Base-by-base conservation (phyloP, 2,329 filamentous ascomycete species). In the Penicillium sp. region DNA sequence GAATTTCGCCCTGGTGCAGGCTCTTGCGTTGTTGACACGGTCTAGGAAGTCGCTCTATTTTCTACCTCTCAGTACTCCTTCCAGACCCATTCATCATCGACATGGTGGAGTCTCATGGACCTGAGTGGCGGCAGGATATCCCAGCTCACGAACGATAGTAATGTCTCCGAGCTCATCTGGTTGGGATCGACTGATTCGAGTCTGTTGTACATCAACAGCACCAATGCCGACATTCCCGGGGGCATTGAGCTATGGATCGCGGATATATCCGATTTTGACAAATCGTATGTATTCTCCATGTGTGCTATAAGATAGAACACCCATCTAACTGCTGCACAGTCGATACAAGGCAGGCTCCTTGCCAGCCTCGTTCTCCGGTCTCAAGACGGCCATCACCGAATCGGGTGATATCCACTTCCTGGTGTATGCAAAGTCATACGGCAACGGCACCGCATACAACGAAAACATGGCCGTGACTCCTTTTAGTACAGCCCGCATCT, bases 51-150 rank as follows among this genome's bases (percentile, higher is more conserved):
- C 20, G 74, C 72, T 1, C 45, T 77, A 28, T 76, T 74, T 37
- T 61, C 82, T 63, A 72, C 81, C 11, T 86, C 84, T 0, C 80
- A 83, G 2, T 95, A 94, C 64, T 90, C 81, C 4, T 95, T 95
- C 64, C 74, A 84, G 26, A 75, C 79, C 0, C 87, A 94, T 60
- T 74, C 75, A 32, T 84, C 83, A 59, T 43, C 75, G 4, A 63
- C 60, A 6, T 59, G 75, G 72, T 44, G 83, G 89, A 68, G 82
- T 85, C 51, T 91, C 17, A 69, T 95, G 27, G 81, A 91, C 52
- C 74, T 89, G 43, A 69, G 76, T 31, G 79, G 77, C 6, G 83
- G 84, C 21, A 74, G 83, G 35, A 83, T 83, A 3, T 78, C 73
- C 3, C 65, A 82, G 9, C 71, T 94, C 8, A 83, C 80, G 32